A percentile compares a stretch with the other conserved stretches of the same genome.
Conservation (phyloP, 257 asterid species). For the Gynochthodes officinalis region DNA sequence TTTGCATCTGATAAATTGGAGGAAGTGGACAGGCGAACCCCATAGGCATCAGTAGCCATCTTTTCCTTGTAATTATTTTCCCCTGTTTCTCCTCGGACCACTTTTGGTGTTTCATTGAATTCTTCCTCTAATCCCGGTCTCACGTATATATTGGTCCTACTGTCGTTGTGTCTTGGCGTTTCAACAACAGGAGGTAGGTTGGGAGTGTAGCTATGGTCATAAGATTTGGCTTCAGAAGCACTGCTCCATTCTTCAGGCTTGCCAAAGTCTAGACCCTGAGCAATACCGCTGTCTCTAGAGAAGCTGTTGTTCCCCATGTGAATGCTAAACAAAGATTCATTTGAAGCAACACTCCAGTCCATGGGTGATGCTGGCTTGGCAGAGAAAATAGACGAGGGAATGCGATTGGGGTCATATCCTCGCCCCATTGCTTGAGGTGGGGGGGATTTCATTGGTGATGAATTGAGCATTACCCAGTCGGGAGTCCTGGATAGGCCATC, state of each 20-base stretch:
- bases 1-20: slow-evolving; percentile 24
- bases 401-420: slow-evolving; percentile 71
- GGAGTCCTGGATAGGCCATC: slow-evolving; percentile 20
- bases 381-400: slow-evolving; percentile 67
- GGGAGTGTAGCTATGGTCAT: slow-evolving; percentile 31
- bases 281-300: slow-evolving; percentile 39
- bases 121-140: slow-evolving; percentile 29
- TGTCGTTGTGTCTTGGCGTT: slow-evolving; percentile 37
- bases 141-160: slow-evolving; percentile 19
- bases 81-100: background rate
- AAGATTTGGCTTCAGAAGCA: slow-evolving; percentile 29
- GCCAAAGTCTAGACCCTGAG: slow-evolving; percentile 41
- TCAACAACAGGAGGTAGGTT: slow-evolving; percentile 59
- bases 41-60: slow-evolving; percentile 13
- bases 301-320: slow-evolving; percentile 78
- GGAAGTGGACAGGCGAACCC: slow-evolving; percentile 21
- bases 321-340: slow-evolving; percentile 84
- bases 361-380: slow-evolving; percentile 33
- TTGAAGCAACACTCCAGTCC: slow-evolving; percentile 85
- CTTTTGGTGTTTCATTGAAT: slow-evolving; percentile 17
- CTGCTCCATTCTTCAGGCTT: slow-evolving; percentile 42
- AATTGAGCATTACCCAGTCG: slow-evolving; percentile 21
- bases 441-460: slow-evolving; percentile 43
- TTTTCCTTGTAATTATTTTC: slow-evolving; percentile 22
- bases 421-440: slow-evolving; percentile 47